Evolutionary conservation across 139 green algal species (phyloP).

Genomic region (Chlamydomonas sp.): DNA sequence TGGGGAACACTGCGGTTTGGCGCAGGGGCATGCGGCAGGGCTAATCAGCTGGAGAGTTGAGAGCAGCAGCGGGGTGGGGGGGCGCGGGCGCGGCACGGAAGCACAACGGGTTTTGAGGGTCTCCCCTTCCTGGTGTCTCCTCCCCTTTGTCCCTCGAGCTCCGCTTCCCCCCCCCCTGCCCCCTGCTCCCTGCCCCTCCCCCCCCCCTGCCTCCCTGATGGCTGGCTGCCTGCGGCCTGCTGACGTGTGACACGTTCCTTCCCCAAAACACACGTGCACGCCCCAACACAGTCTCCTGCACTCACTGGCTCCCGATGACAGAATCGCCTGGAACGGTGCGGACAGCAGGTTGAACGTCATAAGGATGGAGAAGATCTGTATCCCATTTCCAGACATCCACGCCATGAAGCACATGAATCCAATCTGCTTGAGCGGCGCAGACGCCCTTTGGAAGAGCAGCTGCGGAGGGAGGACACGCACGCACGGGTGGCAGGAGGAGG

Average conservation of each 20-base stretch:
- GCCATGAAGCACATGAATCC: conserved; percentile 90
- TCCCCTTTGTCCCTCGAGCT: no score
- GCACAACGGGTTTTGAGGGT: no score
- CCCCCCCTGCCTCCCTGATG: no score
- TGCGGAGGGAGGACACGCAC: not conserved
- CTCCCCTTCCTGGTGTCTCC: no score
- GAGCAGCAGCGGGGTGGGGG: not conserved
- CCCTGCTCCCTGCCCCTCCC: no score
- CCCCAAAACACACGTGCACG: not conserved
- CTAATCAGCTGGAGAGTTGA: not conserved
- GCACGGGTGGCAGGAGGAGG: no score
- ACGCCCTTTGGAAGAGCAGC: conserved; percentile 14
- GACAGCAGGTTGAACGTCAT: conserved; percentile 75
- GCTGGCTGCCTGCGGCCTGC: no score
- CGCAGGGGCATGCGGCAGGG: no score
- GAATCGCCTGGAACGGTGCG: conserved; percentile 67
- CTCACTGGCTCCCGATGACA: conserved; percentile 58
- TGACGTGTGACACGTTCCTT: no score
- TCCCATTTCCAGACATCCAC: conserved; percentile 83
- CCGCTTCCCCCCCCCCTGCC: no score
- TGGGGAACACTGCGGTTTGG: conserved; percentile 55
- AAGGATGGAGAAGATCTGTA: conserved; percentile 93
- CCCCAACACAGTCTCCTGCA: not conserved
- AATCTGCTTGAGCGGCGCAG: conserved; percentile 18
- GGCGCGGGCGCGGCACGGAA: no score